Evolutionary conservation across 1,284 basidiomycete species (phyloP).

Genomic region (Pseudozyma hubeiensis): DNA sequence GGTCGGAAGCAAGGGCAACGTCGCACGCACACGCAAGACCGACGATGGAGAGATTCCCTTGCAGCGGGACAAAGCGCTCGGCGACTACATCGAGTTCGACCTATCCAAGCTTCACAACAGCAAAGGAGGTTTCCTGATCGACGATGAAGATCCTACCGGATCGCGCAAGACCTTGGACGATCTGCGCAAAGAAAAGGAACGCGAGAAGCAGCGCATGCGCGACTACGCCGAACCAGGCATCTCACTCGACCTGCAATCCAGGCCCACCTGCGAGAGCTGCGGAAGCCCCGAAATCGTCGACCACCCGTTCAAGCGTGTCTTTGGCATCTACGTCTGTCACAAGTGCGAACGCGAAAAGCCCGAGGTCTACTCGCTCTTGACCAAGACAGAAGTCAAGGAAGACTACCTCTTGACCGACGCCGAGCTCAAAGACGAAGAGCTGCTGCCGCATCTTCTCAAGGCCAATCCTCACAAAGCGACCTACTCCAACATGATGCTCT

Average conservation of each 20-base stretch:
- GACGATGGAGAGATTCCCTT: slow-evolving; percentile 50
- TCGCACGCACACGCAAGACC: slow-evolving; percentile 23
- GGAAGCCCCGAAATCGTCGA: slow-evolving; percentile 58
- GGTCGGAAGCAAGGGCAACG: slow-evolving; percentile 38
- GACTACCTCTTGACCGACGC: slow-evolving; percentile 84
- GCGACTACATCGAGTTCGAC: slow-evolving; percentile 68
- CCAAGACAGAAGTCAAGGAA: slow-evolving; percentile 98
- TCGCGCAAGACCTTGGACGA: slow-evolving; percentile 59
- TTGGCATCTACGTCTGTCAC: slow-evolving; percentile 81
- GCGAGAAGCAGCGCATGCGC: slow-evolving; percentile 59
- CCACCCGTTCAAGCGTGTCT: slow-evolving; percentile 58
- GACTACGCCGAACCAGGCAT: slow-evolving; percentile 61
- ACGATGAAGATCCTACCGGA: slow-evolving; percentile 46
- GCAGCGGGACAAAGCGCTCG: slow-evolving; percentile 61
- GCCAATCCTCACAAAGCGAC: slow-evolving; percentile 97
- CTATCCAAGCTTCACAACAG: slow-evolving; percentile 65
- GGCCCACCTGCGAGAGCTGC: slow-evolving; percentile 59
- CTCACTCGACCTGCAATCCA: slow-evolving; percentile 55
- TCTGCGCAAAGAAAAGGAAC: slow-evolving; percentile 60
- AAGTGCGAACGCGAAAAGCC: slow-evolving; percentile 79
- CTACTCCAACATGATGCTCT: slow-evolving; percentile 99
- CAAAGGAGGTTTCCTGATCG: slow-evolving; percentile 67
- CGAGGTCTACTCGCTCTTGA: slow-evolving; percentile 92
- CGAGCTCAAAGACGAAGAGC: slow-evolving; percentile 89
- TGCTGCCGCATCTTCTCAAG: slow-evolving; percentile 91